phyloP scores from a whole-genome alignment of 805 yeast species.

The Yarrowia bubula region DNA sequence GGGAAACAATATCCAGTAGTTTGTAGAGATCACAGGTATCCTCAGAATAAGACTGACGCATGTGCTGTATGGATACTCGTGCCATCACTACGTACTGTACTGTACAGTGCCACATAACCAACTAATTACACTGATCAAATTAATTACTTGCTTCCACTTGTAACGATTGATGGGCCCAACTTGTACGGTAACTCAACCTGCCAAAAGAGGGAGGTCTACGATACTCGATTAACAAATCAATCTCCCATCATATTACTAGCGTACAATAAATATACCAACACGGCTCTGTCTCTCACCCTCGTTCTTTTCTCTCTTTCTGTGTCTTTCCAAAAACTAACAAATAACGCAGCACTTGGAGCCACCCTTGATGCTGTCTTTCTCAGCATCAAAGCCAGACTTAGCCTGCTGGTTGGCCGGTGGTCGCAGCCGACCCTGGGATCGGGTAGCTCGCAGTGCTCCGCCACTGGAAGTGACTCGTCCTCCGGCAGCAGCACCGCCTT shows the following conservation, averaged over 20 bases:
- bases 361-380: slow-evolving; percentile 23
- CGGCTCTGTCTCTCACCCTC: slow-evolving; percentile 15
- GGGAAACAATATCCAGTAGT: no score
- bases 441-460: slow-evolving; percentile 4
- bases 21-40: no score
- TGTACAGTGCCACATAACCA: no score
- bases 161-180: background rate
- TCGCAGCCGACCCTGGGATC: slow-evolving; percentile 20
- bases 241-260: slow-evolving; percentile 23
- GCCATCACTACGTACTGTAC: no score
- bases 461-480: background rate
- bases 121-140: background rate
- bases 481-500: background rate
- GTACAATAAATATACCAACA: slow-evolving; percentile 23
- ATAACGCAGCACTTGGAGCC: slow-evolving; percentile 25
- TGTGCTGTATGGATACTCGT: no score
- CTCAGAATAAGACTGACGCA: no score
- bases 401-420: slow-evolving; percentile 2
- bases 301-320: background rate
- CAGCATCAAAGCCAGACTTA: slow-evolving; percentile 17
- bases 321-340: background rate
- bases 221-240: background rate
- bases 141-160: background rate
- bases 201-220: background rate
- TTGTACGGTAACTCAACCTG: background rate